Conservation (phyloP, 176 grass and related monocot genomes). For the Bolboschoenus planiculmis region DNA sequence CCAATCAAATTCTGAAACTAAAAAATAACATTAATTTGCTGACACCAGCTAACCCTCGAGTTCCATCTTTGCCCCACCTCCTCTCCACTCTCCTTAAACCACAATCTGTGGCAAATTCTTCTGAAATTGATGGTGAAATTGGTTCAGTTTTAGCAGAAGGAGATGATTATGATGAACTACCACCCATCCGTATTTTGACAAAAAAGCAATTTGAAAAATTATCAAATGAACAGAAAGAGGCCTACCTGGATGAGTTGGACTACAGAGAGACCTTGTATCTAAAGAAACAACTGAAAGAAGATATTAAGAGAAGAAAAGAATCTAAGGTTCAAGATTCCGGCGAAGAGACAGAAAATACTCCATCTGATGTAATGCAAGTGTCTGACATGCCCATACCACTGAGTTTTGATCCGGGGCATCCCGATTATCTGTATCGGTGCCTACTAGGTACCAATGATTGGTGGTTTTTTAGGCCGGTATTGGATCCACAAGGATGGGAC, state of each 20-base stretch:
- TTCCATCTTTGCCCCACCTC: slow-evolving; percentile 85
- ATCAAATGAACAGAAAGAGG: slow-evolving; percentile 64
- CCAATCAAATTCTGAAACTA: slow-evolving; percentile 82
- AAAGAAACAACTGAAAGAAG: slow-evolving; percentile 82
- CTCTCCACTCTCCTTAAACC: slow-evolving; percentile 79
- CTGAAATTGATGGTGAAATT: slow-evolving; percentile 27
- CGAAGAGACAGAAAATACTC: slow-evolving; percentile 37
- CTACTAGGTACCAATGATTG: slow-evolving; percentile 51
- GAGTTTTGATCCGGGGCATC: slow-evolving; percentile 74
- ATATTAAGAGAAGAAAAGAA: slow-evolving; percentile 52
- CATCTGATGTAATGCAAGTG: slow-evolving; percentile 47
- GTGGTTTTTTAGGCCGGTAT: slow-evolving; percentile 59
- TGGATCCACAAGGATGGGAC: slow-evolving; percentile 93
- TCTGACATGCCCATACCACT: slow-evolving; percentile 72
- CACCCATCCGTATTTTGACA: slow-evolving; percentile 76
- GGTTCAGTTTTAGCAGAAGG: slow-evolving; percentile 53
- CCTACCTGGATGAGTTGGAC: slow-evolving; percentile 92
- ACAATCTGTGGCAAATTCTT: slow-evolving; percentile 28
- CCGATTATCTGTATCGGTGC: slow-evolving; percentile 53
- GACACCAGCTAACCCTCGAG: slow-evolving; percentile 46
- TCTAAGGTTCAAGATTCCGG: slow-evolving; percentile 45
- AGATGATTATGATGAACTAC: slow-evolving; percentile 89
- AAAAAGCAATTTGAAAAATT: slow-evolving; percentile 63
- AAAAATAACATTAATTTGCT: slow-evolving; percentile 69
- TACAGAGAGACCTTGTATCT: slow-evolving; percentile 89